Percentiles rank a stretch among this genome's conserved stretches.
Evolutionary conservation across 441 rosid genomes (phyloP).

Genomic region (Melastoma candidum): DNA sequence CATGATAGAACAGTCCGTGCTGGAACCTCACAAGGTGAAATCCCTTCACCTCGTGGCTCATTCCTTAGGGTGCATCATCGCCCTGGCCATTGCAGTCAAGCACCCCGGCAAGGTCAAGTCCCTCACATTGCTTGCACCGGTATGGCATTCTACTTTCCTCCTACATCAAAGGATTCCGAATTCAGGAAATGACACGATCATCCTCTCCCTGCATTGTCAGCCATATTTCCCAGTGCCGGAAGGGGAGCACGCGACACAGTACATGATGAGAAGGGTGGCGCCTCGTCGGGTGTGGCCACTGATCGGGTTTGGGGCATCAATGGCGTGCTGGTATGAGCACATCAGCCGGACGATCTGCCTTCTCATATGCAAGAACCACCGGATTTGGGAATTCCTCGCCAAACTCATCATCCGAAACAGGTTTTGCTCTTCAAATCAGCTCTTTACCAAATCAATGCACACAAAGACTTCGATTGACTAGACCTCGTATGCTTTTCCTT

Average conservation of each 20-base stretch:
- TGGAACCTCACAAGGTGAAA: conserved; percentile 54
- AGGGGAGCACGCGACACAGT: conserved; percentile 60
- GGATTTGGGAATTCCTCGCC: conserved; percentile 69
- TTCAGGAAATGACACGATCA: no score
- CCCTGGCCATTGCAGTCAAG: conserved; percentile 74
- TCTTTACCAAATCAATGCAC: no score
- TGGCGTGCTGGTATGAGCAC: conserved; percentile 94
- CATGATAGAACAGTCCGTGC: conserved; percentile 80
- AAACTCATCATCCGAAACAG: conserved; percentile 11
- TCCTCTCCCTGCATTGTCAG: conserved; percentile 24
- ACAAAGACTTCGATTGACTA: no score
- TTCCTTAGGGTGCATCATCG: conserved; percentile 93
- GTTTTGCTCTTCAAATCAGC: no score
- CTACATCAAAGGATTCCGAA: no score
- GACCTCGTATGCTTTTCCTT: no score
- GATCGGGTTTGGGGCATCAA: conserved; percentile 73
- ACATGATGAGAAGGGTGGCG: conserved; percentile 72
- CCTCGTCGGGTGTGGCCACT: conserved; percentile 86
- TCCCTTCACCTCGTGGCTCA: conserved; percentile 96
- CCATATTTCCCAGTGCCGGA: conserved; percentile 76
- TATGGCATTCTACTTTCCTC: conserved; percentile 16
- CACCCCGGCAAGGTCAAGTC: conserved; percentile 68
- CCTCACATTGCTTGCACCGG: conserved; percentile 85
- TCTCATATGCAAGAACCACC: conserved; percentile 75
- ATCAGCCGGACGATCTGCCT: conserved; percentile 70